Conservation (phyloP, 2,329 filamentous ascomycete genomes). For the Uncinocarpus reesii region DNA sequence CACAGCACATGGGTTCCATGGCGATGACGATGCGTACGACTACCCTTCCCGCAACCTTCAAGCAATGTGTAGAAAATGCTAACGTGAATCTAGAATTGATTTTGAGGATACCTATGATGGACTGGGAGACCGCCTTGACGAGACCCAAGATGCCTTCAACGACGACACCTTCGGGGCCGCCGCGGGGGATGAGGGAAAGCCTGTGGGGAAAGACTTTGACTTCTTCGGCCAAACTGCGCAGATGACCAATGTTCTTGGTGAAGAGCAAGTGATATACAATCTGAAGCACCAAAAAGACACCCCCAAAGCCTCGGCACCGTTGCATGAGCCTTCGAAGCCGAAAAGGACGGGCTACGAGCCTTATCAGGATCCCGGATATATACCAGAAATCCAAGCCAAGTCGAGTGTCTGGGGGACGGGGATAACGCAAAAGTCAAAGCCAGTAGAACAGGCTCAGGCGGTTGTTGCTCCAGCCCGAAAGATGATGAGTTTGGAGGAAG, state of each 20-base stretch:
- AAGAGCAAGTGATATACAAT: conserved; percentile 77
- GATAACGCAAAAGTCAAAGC: conserved; percentile 42
- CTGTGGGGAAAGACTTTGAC: conserved; percentile 86
- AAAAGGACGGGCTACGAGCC: conserved; percentile 80
- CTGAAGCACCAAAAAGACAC: conserved; percentile 49
- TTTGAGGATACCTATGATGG: conserved; percentile 98
- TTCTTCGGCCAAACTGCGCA: conserved; percentile 90
- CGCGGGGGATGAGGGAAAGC: conserved; percentile 36
- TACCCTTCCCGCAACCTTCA: not conserved
- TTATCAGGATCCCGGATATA: conserved; percentile 72
- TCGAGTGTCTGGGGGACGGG: conserved; percentile 83
- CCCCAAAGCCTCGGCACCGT: conserved; percentile 24
- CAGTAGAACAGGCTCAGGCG: conserved; percentile 15
- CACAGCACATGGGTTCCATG: conserved; percentile 34
- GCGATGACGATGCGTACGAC: conserved; percentile 50
- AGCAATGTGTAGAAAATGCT: not conserved
- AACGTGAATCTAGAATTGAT: conserved; percentile 49
- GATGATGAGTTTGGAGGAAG: conserved; percentile 92
- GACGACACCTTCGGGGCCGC: conserved; percentile 79
- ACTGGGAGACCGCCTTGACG: conserved; percentile 78
- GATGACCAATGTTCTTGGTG: conserved; percentile 73
- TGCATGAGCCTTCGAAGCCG: conserved; percentile 43
- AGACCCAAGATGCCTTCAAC: conserved; percentile 89
- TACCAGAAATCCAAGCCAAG: conserved; percentile 85
- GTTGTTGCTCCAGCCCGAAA: conserved; percentile 48